Evolutionary conservation across 768 basidiomycete genomes (phyloP).

Genomic region (Lentinula sp.): DNA sequence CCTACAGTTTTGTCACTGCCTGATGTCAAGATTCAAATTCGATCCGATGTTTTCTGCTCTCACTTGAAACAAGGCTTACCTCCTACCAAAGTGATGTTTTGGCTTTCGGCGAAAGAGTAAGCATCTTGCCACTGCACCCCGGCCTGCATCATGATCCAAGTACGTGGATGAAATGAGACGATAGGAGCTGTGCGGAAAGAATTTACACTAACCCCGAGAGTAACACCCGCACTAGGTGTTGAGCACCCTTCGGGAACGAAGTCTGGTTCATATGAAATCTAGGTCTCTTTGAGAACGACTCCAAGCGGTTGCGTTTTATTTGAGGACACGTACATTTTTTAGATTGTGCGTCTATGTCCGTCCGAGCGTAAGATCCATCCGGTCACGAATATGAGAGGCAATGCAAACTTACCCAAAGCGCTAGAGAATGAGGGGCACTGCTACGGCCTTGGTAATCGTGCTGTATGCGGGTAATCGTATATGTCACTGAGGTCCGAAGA

Average conservation of each 20-base stretch:
- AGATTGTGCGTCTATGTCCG: constrained; percentile 10
- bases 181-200: background rate
- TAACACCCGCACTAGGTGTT: constrained; percentile 1
- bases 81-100: constrained; percentile 41
- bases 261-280: constrained; percentile 10
- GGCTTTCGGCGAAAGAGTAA: constrained; percentile 34
- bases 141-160: constrained; percentile 22
- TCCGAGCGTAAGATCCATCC: background rate
- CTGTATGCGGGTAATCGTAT: constrained; percentile 15
- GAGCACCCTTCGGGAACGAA: constrained; percentile 11
- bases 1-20: constrained; percentile 36
- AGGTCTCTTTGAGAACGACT: background rate
- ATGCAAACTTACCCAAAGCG: constrained; percentile 32
- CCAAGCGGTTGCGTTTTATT: background rate
- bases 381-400: background rate
- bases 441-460: constrained; percentile 47
- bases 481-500: background rate
- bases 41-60: background rate
- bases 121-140: constrained; percentile 40
- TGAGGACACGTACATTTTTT: constrained; percentile 6
- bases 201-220: constrained; percentile 9
- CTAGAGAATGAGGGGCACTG: constrained; percentile 35
- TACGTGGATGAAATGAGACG: background rate
- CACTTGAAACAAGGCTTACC: constrained; percentile 15
- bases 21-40: constrained; percentile 4